Evolutionary conservation across 2,329 filamentous ascomycete genomes (phyloP), one percentile per base, ranked within the genome.

Genomic region (Sclerotinia subarctica): DNA sequence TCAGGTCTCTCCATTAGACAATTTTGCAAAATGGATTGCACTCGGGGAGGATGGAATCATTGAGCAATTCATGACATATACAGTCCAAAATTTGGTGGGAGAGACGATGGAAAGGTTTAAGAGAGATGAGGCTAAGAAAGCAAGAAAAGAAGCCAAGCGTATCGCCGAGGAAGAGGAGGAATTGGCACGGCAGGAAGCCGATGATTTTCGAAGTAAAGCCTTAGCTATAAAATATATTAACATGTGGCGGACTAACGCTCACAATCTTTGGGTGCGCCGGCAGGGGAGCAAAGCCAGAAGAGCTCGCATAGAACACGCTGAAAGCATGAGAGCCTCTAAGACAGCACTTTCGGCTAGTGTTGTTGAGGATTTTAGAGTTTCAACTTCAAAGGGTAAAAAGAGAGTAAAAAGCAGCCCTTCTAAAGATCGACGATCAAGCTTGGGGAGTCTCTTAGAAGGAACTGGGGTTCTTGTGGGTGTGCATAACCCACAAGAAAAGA

Each of bases 281-380:
- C 73, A 70, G 65, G 76, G 75, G 2, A 75, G 74, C 64, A 72
- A 75, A 64, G 74, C 72, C 59, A 71, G 76, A 17, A 70, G 72
- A 71, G 70, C 70, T 52, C 70, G 75, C 44, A 71, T 68, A 53
- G 72, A 74, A 51, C 71, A 75, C 70, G 76, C 75, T 7, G 73
- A 78, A 67, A 71, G 63, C n/a, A 64, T 71, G 49, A 72, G 68
- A 63, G 72, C 72, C 53, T 72, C 72, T 1, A 75, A 74, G 60
- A 68, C 69, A 51, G 69, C 72, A 29, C 64, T 72, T 65, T 73
- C 75, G 29, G 69, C 71, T 10, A 71, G 69, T 57, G 56, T 78
- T n/a, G 72, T 78, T 8, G 70, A 76, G n/a, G 75, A 77, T 58
- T 76, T 78, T 52, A 73, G 68, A 56, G 69, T 74, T 56, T 75